These are phyloP conservation scores for Aspergillus mulundensis DNA, from an alignment of 495 filamentous ascomycete species.

Conservation along the genomic window DNA sequence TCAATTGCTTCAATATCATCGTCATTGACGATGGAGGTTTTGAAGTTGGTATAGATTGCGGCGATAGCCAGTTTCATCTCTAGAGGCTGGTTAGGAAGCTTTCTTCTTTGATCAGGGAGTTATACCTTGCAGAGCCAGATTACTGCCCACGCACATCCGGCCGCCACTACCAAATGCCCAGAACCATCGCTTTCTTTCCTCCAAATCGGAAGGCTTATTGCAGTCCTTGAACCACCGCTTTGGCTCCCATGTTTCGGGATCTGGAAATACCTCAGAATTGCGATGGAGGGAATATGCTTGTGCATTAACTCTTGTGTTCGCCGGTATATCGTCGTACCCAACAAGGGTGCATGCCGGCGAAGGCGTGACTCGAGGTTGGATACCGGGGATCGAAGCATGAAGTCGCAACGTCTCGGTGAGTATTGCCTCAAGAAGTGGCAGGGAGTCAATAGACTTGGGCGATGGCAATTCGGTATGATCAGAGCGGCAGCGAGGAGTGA, in stretches of 20 bases:
- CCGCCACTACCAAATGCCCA: constrained; percentile 85
- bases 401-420: constrained; percentile 73
- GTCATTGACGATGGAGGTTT: constrained; percentile 52
- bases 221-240: constrained; percentile 54
- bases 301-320: constrained; percentile 64
- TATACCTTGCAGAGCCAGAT: constrained; percentile 73
- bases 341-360: constrained; percentile 47
- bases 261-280: constrained; percentile 56
- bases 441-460: constrained; percentile 62
- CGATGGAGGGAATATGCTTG: constrained; percentile 70
- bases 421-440: constrained; percentile 70
- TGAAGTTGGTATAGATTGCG: constrained; percentile 67
- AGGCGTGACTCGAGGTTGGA: constrained; percentile 72
- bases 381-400: constrained; percentile 69
- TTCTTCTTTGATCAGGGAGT: too few species aligned
- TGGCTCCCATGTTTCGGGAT: constrained; percentile 58
- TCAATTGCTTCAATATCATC: constrained; percentile 59
- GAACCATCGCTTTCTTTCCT: constrained; percentile 64
- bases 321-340: constrained; percentile 52
- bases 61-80: constrained; percentile 47
- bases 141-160: constrained; percentile 79
- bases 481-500: constrained; percentile 19
- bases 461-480: constrained; percentile 36
- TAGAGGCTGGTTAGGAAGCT: constrained; percentile 15
- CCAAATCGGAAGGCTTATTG: constrained; percentile 33